Evolutionary conservation across 208 protist genomes (phyloP).

Genomic region (Angomonas ambiguus): DNA sequence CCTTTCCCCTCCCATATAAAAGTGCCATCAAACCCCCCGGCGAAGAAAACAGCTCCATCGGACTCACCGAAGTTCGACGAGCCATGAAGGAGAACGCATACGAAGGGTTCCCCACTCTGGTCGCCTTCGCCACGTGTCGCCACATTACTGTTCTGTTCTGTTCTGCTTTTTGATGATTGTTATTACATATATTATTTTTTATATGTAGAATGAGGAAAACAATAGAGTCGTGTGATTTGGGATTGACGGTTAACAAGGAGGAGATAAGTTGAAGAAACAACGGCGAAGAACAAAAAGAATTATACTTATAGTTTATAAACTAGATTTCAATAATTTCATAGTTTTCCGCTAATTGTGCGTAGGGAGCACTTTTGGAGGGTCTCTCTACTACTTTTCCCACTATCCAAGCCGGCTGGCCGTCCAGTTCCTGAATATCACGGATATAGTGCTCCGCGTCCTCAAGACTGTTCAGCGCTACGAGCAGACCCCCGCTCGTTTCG

Average conservation of each 20-base stretch:
- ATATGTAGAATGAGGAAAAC: background rate
- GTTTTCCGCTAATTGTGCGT: constrained; percentile 38
- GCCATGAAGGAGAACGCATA: too few species aligned
- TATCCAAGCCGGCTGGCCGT: constrained; percentile 82
- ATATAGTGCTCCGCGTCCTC: constrained; percentile 65
- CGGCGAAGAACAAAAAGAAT: too few species aligned
- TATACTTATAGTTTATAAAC: too few species aligned
- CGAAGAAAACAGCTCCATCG: constrained; percentile 52
- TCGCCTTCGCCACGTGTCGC: too few species aligned
- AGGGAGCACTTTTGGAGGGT: constrained; percentile 14
- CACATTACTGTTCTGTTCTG: too few species aligned
- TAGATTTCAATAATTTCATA: constrained; percentile 72
- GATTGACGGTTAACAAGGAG: too few species aligned
- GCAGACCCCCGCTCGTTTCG: constrained; percentile 94
- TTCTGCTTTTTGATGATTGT: too few species aligned
- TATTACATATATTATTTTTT: too few species aligned
- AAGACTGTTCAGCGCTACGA: constrained; percentile 70
- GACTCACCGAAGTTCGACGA: background rate
- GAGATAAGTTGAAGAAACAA: too few species aligned
- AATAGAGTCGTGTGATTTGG: too few species aligned
- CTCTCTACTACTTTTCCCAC: constrained; percentile 66
- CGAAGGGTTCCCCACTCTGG: too few species aligned
- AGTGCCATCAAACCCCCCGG: constrained; percentile 63
- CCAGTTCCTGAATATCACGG: constrained; percentile 57
- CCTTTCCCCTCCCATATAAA: constrained; percentile 33